These are phyloP conservation scores for Flaveria bidentis DNA, from an alignment of 129 eudicot species.

Conservation along the genomic window DNA sequence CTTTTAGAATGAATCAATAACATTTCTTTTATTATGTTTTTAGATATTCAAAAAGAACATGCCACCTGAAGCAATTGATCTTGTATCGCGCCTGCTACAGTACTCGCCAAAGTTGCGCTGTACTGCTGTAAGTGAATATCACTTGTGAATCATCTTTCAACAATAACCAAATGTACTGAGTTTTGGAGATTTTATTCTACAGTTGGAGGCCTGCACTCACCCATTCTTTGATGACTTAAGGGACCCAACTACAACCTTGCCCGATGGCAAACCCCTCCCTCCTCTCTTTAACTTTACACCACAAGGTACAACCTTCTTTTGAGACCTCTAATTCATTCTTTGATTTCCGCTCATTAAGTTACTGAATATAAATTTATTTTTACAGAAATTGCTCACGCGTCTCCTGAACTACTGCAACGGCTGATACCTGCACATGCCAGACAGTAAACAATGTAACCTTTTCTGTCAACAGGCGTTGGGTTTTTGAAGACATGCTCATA, in stretches of 20 bases:
- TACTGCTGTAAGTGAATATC: conserved; percentile 67
- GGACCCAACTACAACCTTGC: conserved; percentile 77
- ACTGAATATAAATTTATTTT: not conserved
- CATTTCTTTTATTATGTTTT: conserved; percentile 17
- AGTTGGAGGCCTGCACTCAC: conserved; percentile 99
- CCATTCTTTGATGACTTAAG: conserved; percentile 85
- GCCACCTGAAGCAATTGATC: conserved; percentile 93
- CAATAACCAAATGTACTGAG: not conserved
- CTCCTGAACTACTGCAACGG: conserved; percentile 73
- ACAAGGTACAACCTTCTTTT: conserved; percentile 52
- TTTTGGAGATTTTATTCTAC: conserved; percentile 22
- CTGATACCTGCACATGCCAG: conserved; percentile 63
- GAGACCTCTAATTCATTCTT: not conserved
- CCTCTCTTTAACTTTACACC: conserved; percentile 87
- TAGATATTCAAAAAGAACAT: conserved; percentile 84
- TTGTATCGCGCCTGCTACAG: conserved; percentile 88
- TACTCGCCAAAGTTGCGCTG: conserved; percentile 88
- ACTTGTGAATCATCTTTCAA: not conserved
- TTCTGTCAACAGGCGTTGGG: conserved; percentile 24
- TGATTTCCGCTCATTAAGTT: not conserved
- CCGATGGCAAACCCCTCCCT: conserved; percentile 83
- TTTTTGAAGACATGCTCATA: conserved; percentile 39
- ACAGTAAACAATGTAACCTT: conserved; percentile 37
- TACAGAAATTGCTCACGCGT: conserved; percentile 74
- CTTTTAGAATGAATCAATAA: not conserved